Base-by-base conservation (phyloP, 2,329 filamentous ascomycete genomes). In the Aspergillus niger region DNA sequence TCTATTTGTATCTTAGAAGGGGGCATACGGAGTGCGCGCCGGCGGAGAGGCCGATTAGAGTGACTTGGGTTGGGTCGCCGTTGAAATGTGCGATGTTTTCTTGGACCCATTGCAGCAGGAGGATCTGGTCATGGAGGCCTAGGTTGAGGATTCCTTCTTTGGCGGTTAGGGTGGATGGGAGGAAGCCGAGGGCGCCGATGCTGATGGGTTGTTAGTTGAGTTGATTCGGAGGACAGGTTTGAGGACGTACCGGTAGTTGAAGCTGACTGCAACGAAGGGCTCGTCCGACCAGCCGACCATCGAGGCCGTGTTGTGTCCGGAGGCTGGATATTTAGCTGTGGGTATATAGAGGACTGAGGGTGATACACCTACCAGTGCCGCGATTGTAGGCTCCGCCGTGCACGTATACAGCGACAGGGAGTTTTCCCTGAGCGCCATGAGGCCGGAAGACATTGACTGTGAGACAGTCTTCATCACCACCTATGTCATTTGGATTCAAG, bases 111-210 rank as follows among this genome's bases (percentile, higher is more conserved):
- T 74, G 63, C 17, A 79, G 69, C 3, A 77, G 59, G 17, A 74
- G 65, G 1, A 76, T 60, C 54, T 79, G 71, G 57, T 79, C 77
- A 13, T 58, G 57, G 3, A 62, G 43, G 7, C 60, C 60, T 0
- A 62, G 57, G 36, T 62, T 62, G 17, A 62, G 20, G 5, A 57
- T 28, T 5, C 53, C 60, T 38, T 62, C 60, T 22, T 50, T 44
- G 22, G 55, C 44, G 1, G 52, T 32, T 20, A 59, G 11, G 8
- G 36, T 43, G 2, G 57, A 59, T 5, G 60, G 57, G 15, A 62
- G 74, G 74, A 94, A 92, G 0, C 91, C 91, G 69, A 91, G 65
- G 71, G 79, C 59, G 67, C 81, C 67, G 74, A 81, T 58, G 65
- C 63, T 65, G 49, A 36, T 13, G 6, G 6, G 4, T 38, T 44